phyloP scores from a whole-genome alignment of 345 rosid genomes.

The Boechera divaricarpa region DNA sequence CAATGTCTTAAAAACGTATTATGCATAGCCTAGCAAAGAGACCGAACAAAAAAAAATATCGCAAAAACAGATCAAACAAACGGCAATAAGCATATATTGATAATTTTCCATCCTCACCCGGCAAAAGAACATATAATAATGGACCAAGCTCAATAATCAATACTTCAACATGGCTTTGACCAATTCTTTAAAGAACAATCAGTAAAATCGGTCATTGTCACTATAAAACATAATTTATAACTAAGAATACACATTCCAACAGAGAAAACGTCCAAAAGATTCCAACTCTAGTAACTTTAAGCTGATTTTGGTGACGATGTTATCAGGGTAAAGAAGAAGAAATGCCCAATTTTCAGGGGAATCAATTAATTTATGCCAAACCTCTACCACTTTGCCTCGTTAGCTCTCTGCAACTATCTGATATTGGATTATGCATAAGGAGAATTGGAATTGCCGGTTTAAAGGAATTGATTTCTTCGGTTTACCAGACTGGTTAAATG shows the following conservation, averaged over 20 bases:
- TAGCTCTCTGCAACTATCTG: not conserved
- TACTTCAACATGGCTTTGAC: not conserved
- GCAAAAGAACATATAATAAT: constrained; percentile 37
- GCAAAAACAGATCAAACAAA: too few relatives aligned
- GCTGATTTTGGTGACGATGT: not conserved
- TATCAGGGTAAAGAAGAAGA: not conserved
- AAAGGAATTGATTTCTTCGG: too few relatives aligned
- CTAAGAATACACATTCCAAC: not conserved
- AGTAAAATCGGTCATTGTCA: not conserved
- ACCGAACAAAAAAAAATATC: too few relatives aligned
- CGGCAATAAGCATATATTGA: constrained; percentile 54
- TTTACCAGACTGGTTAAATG: too few relatives aligned
- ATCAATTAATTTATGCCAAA: not conserved
- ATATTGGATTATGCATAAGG: too few relatives aligned
- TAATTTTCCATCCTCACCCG: constrained; percentile 79
- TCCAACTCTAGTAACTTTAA: constrained; percentile 1
- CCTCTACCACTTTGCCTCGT: not conserved
- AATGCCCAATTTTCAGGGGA: not conserved
- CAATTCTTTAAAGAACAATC: not conserved
- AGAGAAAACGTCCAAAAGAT: not conserved
- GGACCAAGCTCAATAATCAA: not conserved
- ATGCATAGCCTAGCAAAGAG: too few relatives aligned
- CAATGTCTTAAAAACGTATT: too few relatives aligned
- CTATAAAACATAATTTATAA: not conserved
- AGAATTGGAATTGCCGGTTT: too few relatives aligned